Base-by-base conservation (phyloP, 192 early-diverging fungal species). In the Coemansia sp. region DNA sequence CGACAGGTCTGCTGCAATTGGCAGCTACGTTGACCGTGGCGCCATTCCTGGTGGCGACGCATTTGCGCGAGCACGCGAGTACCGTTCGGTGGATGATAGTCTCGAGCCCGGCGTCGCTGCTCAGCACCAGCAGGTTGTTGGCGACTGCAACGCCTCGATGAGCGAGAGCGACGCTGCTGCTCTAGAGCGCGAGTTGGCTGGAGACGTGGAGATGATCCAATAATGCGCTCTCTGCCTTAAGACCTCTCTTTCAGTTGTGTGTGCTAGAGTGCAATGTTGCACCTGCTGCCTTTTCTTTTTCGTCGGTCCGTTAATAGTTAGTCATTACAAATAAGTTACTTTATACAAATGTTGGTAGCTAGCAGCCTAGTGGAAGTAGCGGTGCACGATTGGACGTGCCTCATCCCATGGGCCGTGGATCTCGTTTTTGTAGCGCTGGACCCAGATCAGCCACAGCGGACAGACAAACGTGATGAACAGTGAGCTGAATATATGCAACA, bases 401-500 rank as follows among this genome's bases (percentile, higher is more conserved):
- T 96, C 94, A 76, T 98, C 96, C 96, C 96, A 98, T 41, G 96
- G 96, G 4, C 96, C 96, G 68, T 95, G 91, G 34, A 97, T 97
- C 77, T 97, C 94, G 76, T 95, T 96, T 83, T 99, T 99, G 84
- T 96, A 99, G 39, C 92, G 90, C 84, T 97, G 95, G 29, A 96
- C 87, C 78, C 89, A 90, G 37, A 95, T 93, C 61, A 99, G 86
- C 92, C 94, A 94, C 64, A 89, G 88, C 1, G 97, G 97, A 60
- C 94, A 95, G 29, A 89, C 82, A 80, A 96, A 90, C 0, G 88
- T 95, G 44, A 95, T 81, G 69, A 95, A 95, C 35, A 87, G 82
- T 65, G 90, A 87, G 22, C 85, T 85, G 13, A 89, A 70, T 40
- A 92, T 84, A 65, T 89, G 86, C 24, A 92, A 71, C 41, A 91